Conservation (phyloP, 2,329 filamentous ascomycete species). For the Fusarium zealandicum region DNA sequence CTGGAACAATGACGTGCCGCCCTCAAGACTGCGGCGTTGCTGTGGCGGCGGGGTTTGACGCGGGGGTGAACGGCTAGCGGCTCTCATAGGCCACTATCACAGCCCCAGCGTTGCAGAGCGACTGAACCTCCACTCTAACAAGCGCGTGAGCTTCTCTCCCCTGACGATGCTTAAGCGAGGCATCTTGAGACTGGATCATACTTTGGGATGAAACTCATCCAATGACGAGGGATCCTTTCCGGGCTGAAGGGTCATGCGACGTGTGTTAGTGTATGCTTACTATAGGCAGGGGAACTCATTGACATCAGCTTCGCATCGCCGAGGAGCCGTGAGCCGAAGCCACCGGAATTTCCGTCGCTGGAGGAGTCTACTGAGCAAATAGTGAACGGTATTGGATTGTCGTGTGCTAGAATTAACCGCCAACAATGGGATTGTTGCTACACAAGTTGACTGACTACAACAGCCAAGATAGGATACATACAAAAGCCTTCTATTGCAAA, state of each 20-base stretch:
- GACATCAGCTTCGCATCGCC: conserved; percentile 4
- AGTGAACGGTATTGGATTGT: too few species aligned
- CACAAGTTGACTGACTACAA: too few species aligned
- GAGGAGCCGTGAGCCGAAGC: too few species aligned
- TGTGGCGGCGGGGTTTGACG: conserved; percentile 32
- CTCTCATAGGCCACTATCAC: conserved; percentile 3
- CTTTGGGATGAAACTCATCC: neutral
- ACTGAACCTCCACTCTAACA: conserved; percentile 19
- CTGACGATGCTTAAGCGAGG: conserved; percentile 15
- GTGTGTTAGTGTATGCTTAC: conserved; percentile 15
- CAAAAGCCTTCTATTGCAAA: too few species aligned
- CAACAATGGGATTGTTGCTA: too few species aligned
- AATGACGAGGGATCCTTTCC: conserved; percentile 12
- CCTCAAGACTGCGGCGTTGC: conserved; percentile 20
- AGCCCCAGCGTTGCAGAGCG: conserved; percentile 2
- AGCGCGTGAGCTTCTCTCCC: conserved; percentile 1
- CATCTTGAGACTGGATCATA: conserved; percentile 15
- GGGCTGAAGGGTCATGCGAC: conserved; percentile 21
- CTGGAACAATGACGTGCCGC: conserved; percentile 38
- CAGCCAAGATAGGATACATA: too few species aligned
- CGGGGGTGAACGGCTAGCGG: conserved; percentile 18
- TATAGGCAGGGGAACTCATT: conserved; percentile 11
- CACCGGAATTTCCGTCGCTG: too few species aligned
- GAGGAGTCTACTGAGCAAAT: too few species aligned
- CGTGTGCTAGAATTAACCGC: too few species aligned